phyloP scores from a whole-genome alignment of 1,284 basidiomycete genomes.

The Trametes hirsuta region DNA sequence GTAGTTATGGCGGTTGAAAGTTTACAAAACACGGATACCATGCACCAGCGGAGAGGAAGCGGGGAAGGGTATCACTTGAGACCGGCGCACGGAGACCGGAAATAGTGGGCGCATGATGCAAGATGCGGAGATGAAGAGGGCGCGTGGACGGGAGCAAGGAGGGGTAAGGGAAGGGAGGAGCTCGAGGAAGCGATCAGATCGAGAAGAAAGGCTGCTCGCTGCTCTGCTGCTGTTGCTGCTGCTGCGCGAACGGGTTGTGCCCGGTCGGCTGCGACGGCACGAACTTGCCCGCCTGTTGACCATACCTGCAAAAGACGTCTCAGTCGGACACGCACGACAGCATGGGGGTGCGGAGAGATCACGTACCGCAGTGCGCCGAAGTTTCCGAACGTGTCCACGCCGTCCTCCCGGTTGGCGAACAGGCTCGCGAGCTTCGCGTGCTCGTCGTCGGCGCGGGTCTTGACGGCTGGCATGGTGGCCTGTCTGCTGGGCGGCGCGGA shows the following conservation, averaged over 20 bases:
- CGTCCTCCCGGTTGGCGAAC: constrained; percentile 83
- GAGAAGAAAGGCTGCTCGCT: constrained; percentile 86
- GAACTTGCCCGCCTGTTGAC: constrained; percentile 63
- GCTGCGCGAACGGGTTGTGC: constrained; percentile 81
- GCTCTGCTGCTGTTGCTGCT: constrained; percentile 51
- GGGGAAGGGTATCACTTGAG: not conserved
- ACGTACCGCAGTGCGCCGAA: constrained; percentile 72
- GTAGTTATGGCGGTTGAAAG: not conserved
- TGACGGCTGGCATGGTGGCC: constrained; percentile 23
- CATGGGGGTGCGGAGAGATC: not conserved
- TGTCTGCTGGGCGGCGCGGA: constrained; percentile 32
- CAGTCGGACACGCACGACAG: not conserved
- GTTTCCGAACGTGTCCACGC: constrained; percentile 94
- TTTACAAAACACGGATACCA: not conserved
- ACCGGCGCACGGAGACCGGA: not conserved
- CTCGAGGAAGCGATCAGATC: constrained; percentile 43
- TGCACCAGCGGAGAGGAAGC: not conserved
- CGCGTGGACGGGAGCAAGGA: constrained; percentile 17
- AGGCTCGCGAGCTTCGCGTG: constrained; percentile 79
- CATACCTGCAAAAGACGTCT: constrained; percentile 50
- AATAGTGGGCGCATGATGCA: not conserved
- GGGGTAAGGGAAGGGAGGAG: not conserved
- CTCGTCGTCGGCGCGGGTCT: constrained; percentile 48
- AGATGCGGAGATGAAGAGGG: not conserved
- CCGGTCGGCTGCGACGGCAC: constrained; percentile 49